Base-by-base conservation (phyloP, 108 stramenopile species). In the Schizochytrium sp. region DNA sequence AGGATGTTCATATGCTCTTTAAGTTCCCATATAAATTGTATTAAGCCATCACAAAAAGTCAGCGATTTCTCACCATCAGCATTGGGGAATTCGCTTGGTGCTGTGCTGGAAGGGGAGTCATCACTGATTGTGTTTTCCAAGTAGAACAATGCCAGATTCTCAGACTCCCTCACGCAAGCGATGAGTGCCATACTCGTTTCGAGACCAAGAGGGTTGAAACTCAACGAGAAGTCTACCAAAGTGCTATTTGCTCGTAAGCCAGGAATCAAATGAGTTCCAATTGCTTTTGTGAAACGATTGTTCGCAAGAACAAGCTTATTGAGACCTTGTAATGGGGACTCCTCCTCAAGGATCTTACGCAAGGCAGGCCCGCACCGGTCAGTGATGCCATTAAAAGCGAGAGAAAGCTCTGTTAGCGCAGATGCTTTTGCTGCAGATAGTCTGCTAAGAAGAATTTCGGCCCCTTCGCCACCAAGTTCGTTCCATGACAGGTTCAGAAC, bases 1-100 rank as follows among this genome's bases (percentile, higher is more conserved):
- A 83, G 53, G 10, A 83, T 46, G 53, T 83, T 83, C 76, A 83
- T 83, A 28, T 83, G 76, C 28, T 83, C 76, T 40, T 83, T 83
- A 38, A 83, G 53, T 38, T 83, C 76, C 76, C 76, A 83, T 5
- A 50, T 10, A 50, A 55, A 83, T 55, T 83, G 76, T n/a, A 83
- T 53, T 15, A 83, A n/a, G 15, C 53, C 76, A 2, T 83, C 76
- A 53, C 76, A 49, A 42, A 83, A 83, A 10, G 47, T 83, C 64
- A 44, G 64, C 12, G 64, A 38, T 8, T 44, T 38, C 15, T 7
- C 7, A 7, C 64, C 64, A 7, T 38, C 28, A 44, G 10, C 15
- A 44, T 44, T 69, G 15, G 49, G 50, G 47, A 83, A 83, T n/a
- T 38, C 76, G 50, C 5, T 42, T 2, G 50, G 50, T 53, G 49